Evolutionary conservation across 169 alveolate genomes (phyloP).

Genomic region (Toxoplasma gondii): DNA sequence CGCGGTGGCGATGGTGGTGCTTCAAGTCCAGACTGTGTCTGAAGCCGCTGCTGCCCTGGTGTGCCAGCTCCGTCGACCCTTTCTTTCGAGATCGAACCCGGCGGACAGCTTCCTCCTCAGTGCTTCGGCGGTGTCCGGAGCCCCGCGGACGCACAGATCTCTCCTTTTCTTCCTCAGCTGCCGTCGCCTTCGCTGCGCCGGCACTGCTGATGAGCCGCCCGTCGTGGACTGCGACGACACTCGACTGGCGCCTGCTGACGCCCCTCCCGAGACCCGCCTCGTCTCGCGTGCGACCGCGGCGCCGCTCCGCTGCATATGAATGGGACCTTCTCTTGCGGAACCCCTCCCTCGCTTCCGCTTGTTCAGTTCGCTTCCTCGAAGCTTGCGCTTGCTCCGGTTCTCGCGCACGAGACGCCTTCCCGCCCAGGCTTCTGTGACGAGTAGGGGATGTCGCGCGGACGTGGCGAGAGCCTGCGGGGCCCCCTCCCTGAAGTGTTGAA

Average conservation of each 20-base stretch:
- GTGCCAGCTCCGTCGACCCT: neutral
- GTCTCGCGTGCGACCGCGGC: neutral
- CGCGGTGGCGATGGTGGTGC: neutral
- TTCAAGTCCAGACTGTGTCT: neutral
- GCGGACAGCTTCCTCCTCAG: neutral
- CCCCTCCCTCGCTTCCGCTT: neutral
- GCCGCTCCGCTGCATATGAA: neutral
- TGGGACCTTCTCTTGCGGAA: neutral
- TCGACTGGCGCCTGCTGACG: neutral
- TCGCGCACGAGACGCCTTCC: neutral
- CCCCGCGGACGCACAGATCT: neutral
- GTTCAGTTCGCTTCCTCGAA: neutral
- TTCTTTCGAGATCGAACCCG: neutral
- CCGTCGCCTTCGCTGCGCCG: constrained; percentile 3
- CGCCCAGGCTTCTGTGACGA: neutral
- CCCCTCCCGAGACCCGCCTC: neutral
- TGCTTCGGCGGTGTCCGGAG: neutral
- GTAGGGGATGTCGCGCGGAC: neutral
- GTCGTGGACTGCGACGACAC: neutral
- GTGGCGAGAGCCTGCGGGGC: neutral
- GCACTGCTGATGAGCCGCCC: neutral
- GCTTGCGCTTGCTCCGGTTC: neutral
- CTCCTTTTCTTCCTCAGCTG: neutral
- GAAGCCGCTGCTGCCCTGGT: neutral
- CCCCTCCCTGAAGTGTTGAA: neutral